Percentiles rank a stretch among this genome's conserved stretches.
Evolutionary conservation across 2,329 filamentous ascomycete genomes (phyloP).

Genomic region (Coniochaeta ligniaria): DNA sequence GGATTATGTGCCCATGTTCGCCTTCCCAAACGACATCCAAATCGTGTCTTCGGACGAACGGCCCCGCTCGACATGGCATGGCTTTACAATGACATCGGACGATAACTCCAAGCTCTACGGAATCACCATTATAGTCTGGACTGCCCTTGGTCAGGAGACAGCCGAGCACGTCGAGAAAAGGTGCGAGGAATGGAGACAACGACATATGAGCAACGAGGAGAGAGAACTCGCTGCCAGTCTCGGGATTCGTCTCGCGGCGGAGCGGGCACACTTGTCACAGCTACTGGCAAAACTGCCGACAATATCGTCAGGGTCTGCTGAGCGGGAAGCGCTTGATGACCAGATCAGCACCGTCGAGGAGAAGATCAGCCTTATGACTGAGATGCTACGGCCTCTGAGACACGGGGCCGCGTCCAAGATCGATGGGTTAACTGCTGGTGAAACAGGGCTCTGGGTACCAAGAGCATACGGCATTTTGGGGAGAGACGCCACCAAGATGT

Average conservation of each 20-base stretch:
- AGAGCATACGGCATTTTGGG: conserved; percentile 90
- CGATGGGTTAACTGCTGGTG: conserved; percentile 88
- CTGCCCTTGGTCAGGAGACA: conserved; percentile 71
- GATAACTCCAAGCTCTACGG: conserved; percentile 90
- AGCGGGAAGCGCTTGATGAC: conserved; percentile 80
- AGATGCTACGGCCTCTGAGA: conserved; percentile 83
- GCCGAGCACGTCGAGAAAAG: conserved; percentile 77
- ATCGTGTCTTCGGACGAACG: conserved; percentile 93
- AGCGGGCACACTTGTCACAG: conserved; percentile 84
- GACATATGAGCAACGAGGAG: conserved; percentile 85
- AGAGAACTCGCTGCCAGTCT: conserved; percentile 87
- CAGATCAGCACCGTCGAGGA: conserved; percentile 94
- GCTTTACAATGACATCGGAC: conserved; percentile 93
- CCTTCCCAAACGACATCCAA: conserved; percentile 95
- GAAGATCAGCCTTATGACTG: conserved; percentile 94
- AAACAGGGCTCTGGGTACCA: conserved; percentile 93
- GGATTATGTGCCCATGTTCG: conserved; percentile 98
- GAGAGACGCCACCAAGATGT: conserved; percentile 71
- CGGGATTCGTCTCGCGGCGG: conserved; percentile 77
- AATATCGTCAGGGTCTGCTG: conserved; percentile 71
- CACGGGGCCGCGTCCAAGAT: conserved; percentile 96
- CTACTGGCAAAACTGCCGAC: conserved; percentile 77
- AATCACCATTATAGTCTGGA: conserved; percentile 88
- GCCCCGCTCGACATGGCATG: conserved; percentile 96
- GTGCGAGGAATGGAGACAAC: conserved; percentile 79